A percentile compares a stretch with the other conserved stretches of the same genome.
Evolutionary conservation across 2,329 filamentous ascomycete genomes (phyloP).

Genomic region (Fusarium acutatum): DNA sequence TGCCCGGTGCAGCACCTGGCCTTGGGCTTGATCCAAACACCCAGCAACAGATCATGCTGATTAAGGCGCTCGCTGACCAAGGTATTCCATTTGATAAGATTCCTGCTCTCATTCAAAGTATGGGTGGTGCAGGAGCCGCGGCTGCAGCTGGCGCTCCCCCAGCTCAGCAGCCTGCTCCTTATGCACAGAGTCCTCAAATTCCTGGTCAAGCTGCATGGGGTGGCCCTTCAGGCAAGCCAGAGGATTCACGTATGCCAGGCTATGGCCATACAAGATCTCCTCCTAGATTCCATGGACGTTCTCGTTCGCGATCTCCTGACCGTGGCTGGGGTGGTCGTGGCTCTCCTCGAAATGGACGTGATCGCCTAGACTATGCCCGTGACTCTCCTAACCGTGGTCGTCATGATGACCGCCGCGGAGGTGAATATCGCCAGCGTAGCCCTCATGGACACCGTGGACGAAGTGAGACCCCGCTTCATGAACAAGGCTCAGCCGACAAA

Average conservation of each 20-base stretch:
- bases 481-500: conserved; percentile 59
- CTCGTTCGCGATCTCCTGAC: conserved; percentile 82
- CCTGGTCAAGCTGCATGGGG: conserved; percentile 46
- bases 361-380: conserved; percentile 79
- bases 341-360: conserved; percentile 68
- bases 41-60: conserved; percentile 76
- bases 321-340: conserved; percentile 74
- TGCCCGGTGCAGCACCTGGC: conserved; percentile 45
- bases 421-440: conserved; percentile 88
- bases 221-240: conserved; percentile 42
- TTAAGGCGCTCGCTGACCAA: conserved; percentile 79
- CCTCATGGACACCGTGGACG: conserved; percentile 74
- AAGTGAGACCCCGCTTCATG: conserved; percentile 64
- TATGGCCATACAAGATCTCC: conserved; percentile 71
- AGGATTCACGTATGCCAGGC: conserved; percentile 64
- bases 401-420: conserved; percentile 65
- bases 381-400: conserved; percentile 71
- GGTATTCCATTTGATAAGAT: conserved; percentile 83
- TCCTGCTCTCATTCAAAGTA: conserved; percentile 63
- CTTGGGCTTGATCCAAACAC: conserved; percentile 62
- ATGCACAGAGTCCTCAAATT: conserved; percentile 55
- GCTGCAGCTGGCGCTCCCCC: conserved; percentile 46
- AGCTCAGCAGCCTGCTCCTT: conserved; percentile 45
- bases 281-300: conserved; percentile 66
- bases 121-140: conserved; percentile 50